These are phyloP conservation scores for Graphilbum fragrans DNA, from an alignment of 2,329 filamentous ascomycete genomes.

Conservation along the genomic window DNA sequence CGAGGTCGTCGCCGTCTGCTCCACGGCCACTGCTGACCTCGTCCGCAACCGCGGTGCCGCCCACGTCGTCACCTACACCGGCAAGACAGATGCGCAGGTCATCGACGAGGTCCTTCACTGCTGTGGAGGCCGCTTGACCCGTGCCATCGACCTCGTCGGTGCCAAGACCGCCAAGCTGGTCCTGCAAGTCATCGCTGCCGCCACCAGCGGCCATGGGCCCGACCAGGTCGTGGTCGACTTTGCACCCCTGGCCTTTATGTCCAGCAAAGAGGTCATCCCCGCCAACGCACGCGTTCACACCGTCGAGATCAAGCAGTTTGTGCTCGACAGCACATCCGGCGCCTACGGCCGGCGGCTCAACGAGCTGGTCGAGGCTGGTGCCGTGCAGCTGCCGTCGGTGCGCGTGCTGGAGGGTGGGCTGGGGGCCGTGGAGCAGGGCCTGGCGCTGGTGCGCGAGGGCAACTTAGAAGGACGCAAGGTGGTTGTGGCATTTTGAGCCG, in stretches of 20 bases:
- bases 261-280: constrained; percentile 13
- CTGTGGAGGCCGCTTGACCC: constrained; percentile 17
- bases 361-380: constrained; percentile 15
- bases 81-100: constrained; percentile 19
- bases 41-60: constrained; percentile 18
- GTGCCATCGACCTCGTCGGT: constrained; percentile 25
- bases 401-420: constrained; percentile 21
- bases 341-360: constrained; percentile 20
- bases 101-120: constrained; percentile 17
- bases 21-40: constrained; percentile 17
- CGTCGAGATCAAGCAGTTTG: constrained; percentile 27
- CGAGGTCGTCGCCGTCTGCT: constrained; percentile 22
- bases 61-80: constrained; percentile 20
- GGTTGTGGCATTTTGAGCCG: constrained; percentile 16
- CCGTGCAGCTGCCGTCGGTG: constrained; percentile 18
- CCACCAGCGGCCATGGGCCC: too few species aligned
- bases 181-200: constrained; percentile 16
- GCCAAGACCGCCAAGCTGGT: constrained; percentile 18
- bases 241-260: constrained; percentile 23
- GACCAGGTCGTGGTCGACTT: constrained; percentile 12
- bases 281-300: constrained; percentile 19
- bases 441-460: constrained; percentile 21
- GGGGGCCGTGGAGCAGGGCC: constrained; percentile 16
- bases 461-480: constrained; percentile 21
- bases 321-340: constrained; percentile 17